Conservation (phyloP, 495 filamentous ascomycete genomes). For the Talaromyces wortmannii region DNA sequence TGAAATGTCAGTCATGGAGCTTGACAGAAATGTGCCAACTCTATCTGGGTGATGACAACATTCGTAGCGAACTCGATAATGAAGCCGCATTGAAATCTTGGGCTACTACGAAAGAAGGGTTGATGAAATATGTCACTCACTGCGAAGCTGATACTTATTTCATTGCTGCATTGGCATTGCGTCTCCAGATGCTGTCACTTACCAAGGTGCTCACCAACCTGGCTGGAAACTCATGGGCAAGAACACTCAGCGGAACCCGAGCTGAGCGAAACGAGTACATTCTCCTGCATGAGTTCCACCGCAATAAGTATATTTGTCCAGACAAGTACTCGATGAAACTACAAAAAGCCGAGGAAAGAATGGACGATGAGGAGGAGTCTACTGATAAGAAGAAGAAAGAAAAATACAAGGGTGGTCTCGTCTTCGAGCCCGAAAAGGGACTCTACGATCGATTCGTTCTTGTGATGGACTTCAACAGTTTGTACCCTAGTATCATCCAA, state of each 20-base stretch:
- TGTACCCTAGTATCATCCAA: slow-evolving; percentile 98
- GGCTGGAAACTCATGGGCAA: slow-evolving; percentile 96
- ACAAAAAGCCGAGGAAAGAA: slow-evolving; percentile 60
- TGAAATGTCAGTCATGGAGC: slow-evolving; percentile 95
- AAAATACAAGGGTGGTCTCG: slow-evolving; percentile 96
- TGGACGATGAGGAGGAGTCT: slow-evolving; percentile 64
- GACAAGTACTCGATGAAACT: slow-evolving; percentile 75
- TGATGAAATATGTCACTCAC: slow-evolving; percentile 89
- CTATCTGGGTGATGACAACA: slow-evolving; percentile 64
- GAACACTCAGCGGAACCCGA: slow-evolving; percentile 89
- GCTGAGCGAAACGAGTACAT: slow-evolving; percentile 99
- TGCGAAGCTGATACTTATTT: slow-evolving; percentile 95
- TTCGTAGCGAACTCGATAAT: slow-evolving; percentile 76
- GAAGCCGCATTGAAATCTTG: slow-evolving; percentile 82
- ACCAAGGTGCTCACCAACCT: slow-evolving; percentile 95
- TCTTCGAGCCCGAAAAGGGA: slow-evolving; percentile 96
- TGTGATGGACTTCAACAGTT: slow-evolving; percentile 99
- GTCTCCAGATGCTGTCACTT: slow-evolving; percentile 84
- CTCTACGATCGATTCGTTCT: slow-evolving; percentile 95
- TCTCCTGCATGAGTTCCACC: slow-evolving; percentile 90
- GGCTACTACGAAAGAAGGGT: slow-evolving; percentile 74
- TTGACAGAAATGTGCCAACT: slow-evolving; percentile 94
- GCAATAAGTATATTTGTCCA: slow-evolving; percentile 94
- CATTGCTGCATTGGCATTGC: slow-evolving; percentile 80
- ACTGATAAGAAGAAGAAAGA: slow-evolving; percentile 87